Conservation (phyloP, 805 yeast genomes). For the Soucietia sequanensis region DNA sequence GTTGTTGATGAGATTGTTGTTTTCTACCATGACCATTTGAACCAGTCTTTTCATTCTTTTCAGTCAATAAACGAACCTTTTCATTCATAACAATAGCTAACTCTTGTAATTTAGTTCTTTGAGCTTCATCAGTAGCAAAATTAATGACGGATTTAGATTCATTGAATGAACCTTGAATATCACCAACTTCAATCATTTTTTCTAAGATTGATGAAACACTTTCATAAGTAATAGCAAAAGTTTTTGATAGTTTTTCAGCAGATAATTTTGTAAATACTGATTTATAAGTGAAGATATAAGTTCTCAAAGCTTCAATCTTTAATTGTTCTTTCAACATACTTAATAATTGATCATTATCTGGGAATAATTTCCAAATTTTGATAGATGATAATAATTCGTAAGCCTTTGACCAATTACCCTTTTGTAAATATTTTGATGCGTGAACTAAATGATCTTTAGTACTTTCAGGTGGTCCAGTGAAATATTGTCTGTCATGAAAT, state of each 20-base stretch:
- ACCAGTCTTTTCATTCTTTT: conserved; percentile 81
- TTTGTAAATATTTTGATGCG: conserved; percentile 84
- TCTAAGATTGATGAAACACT: conserved; percentile 63
- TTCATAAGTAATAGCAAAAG: conserved; percentile 61
- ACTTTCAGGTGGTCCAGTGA: conserved; percentile 97
- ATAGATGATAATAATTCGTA: conserved; percentile 69
- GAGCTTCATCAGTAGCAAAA: conserved; percentile 69
- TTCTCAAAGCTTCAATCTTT: conserved; percentile 87
- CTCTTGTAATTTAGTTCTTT: conserved; percentile 81
- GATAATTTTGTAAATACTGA: conserved; percentile 74
- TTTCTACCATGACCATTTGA: conserved; percentile 64
- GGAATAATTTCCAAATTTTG: conserved; percentile 82
- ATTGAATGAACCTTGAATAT: conserved; percentile 72
- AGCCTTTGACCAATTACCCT: conserved; percentile 86
- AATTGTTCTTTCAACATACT: conserved; percentile 73
- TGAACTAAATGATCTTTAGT: conserved; percentile 90
- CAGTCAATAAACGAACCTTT: conserved; percentile 72
- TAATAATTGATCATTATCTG: conserved; percentile 65
- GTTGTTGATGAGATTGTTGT: conserved; percentile 37
- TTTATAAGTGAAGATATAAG: conserved; percentile 86
- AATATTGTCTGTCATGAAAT: conserved; percentile 88
- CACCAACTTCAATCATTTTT: conserved; percentile 75
- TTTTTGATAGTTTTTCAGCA: conserved; percentile 56
- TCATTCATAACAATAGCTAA: conserved; percentile 83
- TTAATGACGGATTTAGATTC: conserved; percentile 61